These are phyloP conservation scores for Hordeum marinum DNA, from an alignment of 176 grass and related monocot species.

Conservation along the genomic window DNA sequence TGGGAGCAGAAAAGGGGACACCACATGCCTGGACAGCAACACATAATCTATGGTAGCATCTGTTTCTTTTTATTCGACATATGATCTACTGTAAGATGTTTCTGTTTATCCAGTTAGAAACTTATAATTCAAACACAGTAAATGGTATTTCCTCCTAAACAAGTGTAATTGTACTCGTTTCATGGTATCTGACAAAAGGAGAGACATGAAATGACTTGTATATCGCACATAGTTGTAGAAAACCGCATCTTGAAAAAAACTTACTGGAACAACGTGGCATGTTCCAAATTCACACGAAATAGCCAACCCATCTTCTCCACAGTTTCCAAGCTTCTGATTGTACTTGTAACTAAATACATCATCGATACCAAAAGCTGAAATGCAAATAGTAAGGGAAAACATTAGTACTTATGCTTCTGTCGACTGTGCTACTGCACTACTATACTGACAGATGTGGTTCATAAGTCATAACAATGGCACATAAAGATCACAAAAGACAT, in stretches of 20 bases:
- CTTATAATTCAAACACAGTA: background rate
- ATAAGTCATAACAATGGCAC: constrained; percentile 27
- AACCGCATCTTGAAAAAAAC: constrained; percentile 31
- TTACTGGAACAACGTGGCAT: constrained; percentile 90
- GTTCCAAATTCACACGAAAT: constrained; percentile 75
- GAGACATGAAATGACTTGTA: background rate
- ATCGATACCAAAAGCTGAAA: constrained; percentile 89
- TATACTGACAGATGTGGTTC: constrained; percentile 4
- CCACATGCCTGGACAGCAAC: background rate
- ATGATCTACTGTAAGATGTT: background rate
- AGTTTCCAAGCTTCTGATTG: constrained; percentile 92
- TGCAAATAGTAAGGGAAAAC: background rate
- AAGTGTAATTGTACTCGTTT: constrained; percentile 14
- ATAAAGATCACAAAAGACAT: constrained; percentile 29
- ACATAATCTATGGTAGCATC: background rate
- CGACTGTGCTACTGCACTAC: background rate
- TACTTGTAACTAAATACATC: constrained; percentile 89
- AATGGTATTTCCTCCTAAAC: background rate
- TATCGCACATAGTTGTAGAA: background rate
- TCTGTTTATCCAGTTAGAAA: background rate
- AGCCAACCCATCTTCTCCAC: constrained; percentile 83
- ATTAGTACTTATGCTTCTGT: constrained; percentile 3
- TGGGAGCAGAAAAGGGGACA: background rate
- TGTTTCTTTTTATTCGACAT: constrained; percentile 9
- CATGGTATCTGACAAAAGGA: constrained; percentile 7